These are phyloP conservation scores for Ajuga reptans DNA, from an alignment of 305 asterid genomes.

Conservation along the genomic window DNA sequence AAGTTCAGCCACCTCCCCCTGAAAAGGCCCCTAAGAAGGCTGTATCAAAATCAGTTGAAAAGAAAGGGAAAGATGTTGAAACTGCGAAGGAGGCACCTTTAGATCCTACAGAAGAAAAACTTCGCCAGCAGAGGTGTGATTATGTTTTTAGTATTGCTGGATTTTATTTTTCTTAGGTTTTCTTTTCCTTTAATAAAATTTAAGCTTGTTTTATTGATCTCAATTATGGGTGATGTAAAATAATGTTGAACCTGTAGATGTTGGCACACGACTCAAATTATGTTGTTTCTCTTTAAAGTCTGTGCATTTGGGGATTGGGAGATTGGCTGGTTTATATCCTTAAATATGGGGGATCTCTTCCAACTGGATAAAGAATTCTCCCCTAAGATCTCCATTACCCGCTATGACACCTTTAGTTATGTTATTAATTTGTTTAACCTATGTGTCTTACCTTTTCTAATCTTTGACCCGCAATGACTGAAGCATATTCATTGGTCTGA, in stretches of 20 bases:
- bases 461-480: neutral
- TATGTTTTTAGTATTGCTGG: neutral
- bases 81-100: slow-evolving; percentile 41
- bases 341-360: neutral
- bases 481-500: neutral
- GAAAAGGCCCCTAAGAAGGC: slow-evolving; percentile 53
- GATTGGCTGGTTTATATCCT: neutral
- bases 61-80: slow-evolving; percentile 56
- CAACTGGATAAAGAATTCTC: neutral
- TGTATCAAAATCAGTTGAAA: slow-evolving; percentile 44
- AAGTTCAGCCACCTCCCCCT: slow-evolving; percentile 38
- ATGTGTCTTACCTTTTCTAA: neutral
- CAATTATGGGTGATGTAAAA: neutral
- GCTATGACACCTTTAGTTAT: neutral
- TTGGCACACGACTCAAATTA: neutral
- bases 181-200: neutral
- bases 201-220: neutral
- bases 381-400: neutral
- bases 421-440: neutral
- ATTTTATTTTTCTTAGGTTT: neutral
- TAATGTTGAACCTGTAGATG: neutral
- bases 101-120: slow-evolving; percentile 53
- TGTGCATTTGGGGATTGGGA: neutral
- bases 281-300: neutral
- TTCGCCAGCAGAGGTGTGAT: slow-evolving; percentile 59